phyloP scores from a whole-genome alignment of 352 stramenopile species.

The Pelagophyceae sp. region DNA sequence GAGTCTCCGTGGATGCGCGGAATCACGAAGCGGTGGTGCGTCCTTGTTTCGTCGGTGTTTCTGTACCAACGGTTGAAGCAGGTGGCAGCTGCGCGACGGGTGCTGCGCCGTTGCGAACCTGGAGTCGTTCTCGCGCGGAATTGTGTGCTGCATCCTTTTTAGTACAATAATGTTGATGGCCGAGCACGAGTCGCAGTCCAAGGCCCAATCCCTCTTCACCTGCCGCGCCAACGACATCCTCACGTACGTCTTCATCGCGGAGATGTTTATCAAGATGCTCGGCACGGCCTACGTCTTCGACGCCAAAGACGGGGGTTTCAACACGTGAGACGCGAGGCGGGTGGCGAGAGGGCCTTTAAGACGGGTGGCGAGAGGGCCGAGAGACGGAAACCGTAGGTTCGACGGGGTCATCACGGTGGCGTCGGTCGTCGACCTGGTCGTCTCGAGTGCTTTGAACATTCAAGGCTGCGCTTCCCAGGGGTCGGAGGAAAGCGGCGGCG shows the following conservation, averaged over 20 bases:
- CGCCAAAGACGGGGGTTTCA: conserved; percentile 53
- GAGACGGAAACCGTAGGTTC: too few species aligned
- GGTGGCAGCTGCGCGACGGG: conserved; percentile 19
- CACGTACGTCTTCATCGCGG: conserved; percentile 50
- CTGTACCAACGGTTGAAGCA: too few species aligned
- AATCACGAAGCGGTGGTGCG: too few species aligned
- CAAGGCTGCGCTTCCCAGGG: too few species aligned
- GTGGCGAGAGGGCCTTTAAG: too few species aligned
- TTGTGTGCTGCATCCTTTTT: conserved; percentile 58
- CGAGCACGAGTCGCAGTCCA: conserved; percentile 65
- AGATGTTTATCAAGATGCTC: conserved; percentile 69
- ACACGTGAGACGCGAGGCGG: too few species aligned
- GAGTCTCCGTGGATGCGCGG: too few species aligned
- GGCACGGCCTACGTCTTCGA: conserved; percentile 55
- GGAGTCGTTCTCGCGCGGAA: conserved; percentile 33
- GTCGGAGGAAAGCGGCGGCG: too few species aligned
- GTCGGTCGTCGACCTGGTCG: conserved; percentile 23
- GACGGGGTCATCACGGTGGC: conserved; percentile 46
- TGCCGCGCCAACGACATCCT: conserved; percentile 40
- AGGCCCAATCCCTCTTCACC: conserved; percentile 35
- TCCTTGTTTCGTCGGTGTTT: too few species aligned
- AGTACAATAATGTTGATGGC: conserved; percentile 67
- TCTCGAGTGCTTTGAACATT: too few species aligned
- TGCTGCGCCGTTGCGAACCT: conserved; percentile 20
- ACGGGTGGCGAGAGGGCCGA: too few species aligned